Percentiles rank a stretch among this genome's conserved stretches.
Conservation (phyloP, 208 protist species). For the Trichomonas gallinae region DNA sequence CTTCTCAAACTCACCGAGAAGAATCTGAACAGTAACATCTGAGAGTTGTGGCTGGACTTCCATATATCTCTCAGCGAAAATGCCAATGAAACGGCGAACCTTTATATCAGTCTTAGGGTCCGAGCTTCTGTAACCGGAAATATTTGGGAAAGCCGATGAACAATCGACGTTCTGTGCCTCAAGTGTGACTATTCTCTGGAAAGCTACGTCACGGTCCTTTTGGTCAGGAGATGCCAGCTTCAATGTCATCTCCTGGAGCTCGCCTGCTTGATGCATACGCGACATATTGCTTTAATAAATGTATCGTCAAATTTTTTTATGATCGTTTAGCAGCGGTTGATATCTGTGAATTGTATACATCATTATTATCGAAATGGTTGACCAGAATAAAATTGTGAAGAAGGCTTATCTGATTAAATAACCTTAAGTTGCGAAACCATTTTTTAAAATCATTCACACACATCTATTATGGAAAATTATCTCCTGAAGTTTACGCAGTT, state of each 20-base stretch:
- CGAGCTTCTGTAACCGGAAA: background rate
- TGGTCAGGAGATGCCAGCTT: background rate
- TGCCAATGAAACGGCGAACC: background rate
- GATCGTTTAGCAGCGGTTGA: too few species aligned
- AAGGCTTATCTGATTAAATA: too few species aligned
- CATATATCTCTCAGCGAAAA: background rate
- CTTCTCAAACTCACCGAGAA: background rate
- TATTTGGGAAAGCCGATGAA: background rate
- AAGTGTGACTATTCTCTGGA: background rate
- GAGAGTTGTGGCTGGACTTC: background rate
- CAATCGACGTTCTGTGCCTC: background rate
- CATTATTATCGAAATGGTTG: too few species aligned
- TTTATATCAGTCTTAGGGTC: background rate
- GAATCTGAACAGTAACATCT: background rate
- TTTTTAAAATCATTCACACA: too few species aligned
- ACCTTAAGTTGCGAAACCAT: too few species aligned
- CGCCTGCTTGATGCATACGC: background rate
- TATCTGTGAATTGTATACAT: too few species aligned
- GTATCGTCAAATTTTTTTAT: too few species aligned
- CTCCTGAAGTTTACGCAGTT: too few species aligned
- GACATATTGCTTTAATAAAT: background rate
- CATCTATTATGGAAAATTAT: too few species aligned
- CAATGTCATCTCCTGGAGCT: background rate
- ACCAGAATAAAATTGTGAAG: too few species aligned
- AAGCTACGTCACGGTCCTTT: background rate